Evolutionary conservation across 495 filamentous ascomycete genomes (phyloP), one percentile per base, ranked within the genome.

Genomic region (Penicillium subrubescens): DNA sequence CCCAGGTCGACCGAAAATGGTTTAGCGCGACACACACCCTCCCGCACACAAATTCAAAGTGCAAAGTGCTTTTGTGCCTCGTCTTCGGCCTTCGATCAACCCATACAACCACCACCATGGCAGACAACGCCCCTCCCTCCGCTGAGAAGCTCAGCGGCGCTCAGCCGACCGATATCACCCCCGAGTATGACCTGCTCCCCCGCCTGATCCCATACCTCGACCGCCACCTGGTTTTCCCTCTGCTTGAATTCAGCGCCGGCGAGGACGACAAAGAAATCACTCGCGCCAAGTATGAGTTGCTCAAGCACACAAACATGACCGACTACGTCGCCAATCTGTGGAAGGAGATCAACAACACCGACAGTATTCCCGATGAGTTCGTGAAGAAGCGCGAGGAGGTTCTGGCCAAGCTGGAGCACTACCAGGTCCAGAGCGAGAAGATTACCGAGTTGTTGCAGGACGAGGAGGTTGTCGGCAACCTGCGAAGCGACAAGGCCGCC

Each of bases 261-360:
- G 85, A 85, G 69, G 83, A 85, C 61, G 80, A 89, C 37, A 81
- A 84, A 57, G 89, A 92, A 71, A 89, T 94, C 68, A 87, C 86
- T 33, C 87, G 89, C 72, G 87, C 92, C 71, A 96, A 96, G 75
- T 97, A 92, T 75, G 88, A 93, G 77, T 86, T 99, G 33, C 87
- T 97, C 60, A 94, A 96, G 84, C 87, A 90, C 75, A 97, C 95
- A 61, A 96, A 98, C 83, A 99, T 99, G 95, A 92, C 88, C 69
- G 95, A 98, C 78, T 99, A 96, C 75, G 92, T 97, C 44, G 92
- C 92, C 67, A 88, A 88, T 65, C 82, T 99, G 70, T 91, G 96
- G 82, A 85, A 89, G 73, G 89, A 97, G 74, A 86, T 99, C 66
- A 86, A 97, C 78, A 83, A 90, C 67, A 86, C 91, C 60, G 85